These are phyloP conservation scores for Rhizopogon vinicolor DNA, from an alignment of 768 basidiomycete genomes.

Conservation along the genomic window DNA sequence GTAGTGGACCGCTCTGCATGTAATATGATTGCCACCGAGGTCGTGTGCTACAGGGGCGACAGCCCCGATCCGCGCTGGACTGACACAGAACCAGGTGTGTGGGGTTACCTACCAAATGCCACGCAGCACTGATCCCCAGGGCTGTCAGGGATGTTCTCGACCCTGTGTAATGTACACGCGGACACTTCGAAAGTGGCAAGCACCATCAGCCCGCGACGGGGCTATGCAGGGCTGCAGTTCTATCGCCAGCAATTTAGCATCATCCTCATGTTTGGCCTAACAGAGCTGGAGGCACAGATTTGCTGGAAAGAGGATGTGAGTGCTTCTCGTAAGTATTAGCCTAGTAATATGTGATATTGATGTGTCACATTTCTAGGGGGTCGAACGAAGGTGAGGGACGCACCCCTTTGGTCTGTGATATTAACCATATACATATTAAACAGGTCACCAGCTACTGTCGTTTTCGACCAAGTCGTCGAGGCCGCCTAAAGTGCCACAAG, in stretches of 20 bases:
- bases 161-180: conserved; percentile 16
- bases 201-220: conserved; percentile 24
- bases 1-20: conserved; percentile 22
- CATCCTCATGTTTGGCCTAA: conserved; percentile 38
- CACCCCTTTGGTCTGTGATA: too few species aligned
- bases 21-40: conserved; percentile 24
- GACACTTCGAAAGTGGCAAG: conserved; percentile 25
- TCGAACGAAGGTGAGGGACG: conserved; percentile 17
- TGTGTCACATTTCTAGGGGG: conserved; percentile 2
- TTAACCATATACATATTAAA: conserved; percentile 1
- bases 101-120: not conserved
- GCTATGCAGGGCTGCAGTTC: conserved; percentile 25
- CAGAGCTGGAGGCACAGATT: conserved; percentile 44
- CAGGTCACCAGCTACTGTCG: conserved; percentile 28
- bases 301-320: conserved; percentile 39
- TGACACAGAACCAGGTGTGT: conserved; percentile 24
- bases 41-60: conserved; percentile 25
- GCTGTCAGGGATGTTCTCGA: conserved; percentile 22
- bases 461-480: conserved; percentile 28
- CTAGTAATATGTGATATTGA: not conserved
- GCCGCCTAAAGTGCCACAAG: conserved; percentile 10
- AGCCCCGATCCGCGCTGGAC: conserved; percentile 22
- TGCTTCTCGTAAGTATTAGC: conserved; percentile 3
- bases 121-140: not conserved
- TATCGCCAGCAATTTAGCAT: conserved; percentile 32